Evolutionary conservation across 202 grass and related monocot genomes (phyloP).

Genomic region (Zoysia matrella): DNA sequence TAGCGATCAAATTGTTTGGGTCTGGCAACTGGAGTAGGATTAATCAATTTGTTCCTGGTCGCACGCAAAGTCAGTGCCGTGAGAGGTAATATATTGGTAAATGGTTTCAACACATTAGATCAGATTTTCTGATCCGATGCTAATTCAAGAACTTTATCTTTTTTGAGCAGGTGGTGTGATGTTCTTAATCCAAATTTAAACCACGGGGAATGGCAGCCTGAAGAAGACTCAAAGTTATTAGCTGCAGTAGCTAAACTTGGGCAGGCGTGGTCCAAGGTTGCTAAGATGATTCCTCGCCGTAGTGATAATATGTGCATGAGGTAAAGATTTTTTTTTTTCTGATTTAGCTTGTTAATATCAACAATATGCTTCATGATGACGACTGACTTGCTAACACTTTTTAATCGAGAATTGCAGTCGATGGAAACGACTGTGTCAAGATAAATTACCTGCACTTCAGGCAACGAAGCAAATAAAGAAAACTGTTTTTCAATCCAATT

Average conservation of each 20-base stretch:
- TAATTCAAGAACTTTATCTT: slow-evolving; percentile 35
- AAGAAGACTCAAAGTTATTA: not conserved
- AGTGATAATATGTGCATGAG: too few relatives aligned
- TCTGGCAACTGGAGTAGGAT: slow-evolving; percentile 82
- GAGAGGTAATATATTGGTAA: slow-evolving; percentile 64
- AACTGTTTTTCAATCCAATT: not conserved
- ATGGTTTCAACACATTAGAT: slow-evolving; percentile 29
- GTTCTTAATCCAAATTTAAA: slow-evolving; percentile 86
- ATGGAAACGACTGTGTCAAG: too few relatives aligned
- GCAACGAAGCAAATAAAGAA: too few relatives aligned
- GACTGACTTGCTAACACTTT: too few relatives aligned
- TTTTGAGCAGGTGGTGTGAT: slow-evolving; percentile 76
- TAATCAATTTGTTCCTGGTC: slow-evolving; percentile 78
- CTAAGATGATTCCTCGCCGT: too few relatives aligned
- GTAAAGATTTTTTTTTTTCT: slow-evolving; percentile 35
- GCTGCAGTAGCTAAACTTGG: too few relatives aligned
- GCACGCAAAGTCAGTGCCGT: slow-evolving; percentile 75
- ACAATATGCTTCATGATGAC: too few relatives aligned
- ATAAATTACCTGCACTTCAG: too few relatives aligned
- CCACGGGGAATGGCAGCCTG: slow-evolving; percentile 28
- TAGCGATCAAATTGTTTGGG: slow-evolving; percentile 76
- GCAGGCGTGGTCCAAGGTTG: too few relatives aligned
- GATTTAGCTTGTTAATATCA: too few relatives aligned
- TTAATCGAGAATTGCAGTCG: too few relatives aligned
- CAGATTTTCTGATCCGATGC: slow-evolving; percentile 14